Conservation (phyloP, 768 basidiomycete species). For the Lentinula boryana region DNA sequence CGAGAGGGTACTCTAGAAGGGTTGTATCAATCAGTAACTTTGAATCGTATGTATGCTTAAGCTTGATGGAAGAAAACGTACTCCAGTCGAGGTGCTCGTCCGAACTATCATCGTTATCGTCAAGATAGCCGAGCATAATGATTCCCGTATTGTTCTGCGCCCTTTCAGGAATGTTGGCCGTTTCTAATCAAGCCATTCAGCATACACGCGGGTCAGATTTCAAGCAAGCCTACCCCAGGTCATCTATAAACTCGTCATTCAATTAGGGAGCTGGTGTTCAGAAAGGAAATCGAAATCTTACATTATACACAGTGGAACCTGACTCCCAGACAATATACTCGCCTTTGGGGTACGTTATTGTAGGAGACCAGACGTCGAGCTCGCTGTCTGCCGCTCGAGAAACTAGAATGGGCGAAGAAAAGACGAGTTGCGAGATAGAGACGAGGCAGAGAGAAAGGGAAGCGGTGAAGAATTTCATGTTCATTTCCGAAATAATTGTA, state of each 20-base stretch:
- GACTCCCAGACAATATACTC: not conserved
- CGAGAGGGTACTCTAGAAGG: constrained; percentile 35
- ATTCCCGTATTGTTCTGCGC: constrained; percentile 27
- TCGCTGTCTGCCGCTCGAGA: not conserved
- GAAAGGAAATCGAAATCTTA: not conserved
- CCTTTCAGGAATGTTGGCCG: constrained; percentile 29
- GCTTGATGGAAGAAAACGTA: constrained; percentile 19
- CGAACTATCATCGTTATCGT: constrained; percentile 10
- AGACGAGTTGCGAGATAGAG: constrained; percentile 14
- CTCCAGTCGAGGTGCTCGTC: constrained; percentile 48
- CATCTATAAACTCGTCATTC: constrained; percentile 30
- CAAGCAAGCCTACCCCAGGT: constrained; percentile 26
- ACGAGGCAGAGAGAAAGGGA: constrained; percentile 23
- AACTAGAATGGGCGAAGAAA: not conserved
- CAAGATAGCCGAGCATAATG: constrained; percentile 37
- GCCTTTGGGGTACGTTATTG: not conserved
- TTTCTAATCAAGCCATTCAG: constrained; percentile 16
- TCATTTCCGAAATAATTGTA: not conserved
- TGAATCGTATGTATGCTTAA: too few relatives aligned
- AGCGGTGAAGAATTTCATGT: constrained; percentile 22
- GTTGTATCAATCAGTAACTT: not conserved
- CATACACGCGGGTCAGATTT: constrained; percentile 12
- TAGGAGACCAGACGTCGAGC: constrained; percentile 1
- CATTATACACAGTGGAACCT: not conserved
- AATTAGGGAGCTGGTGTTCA: constrained; percentile 26